phyloP scores from a whole-genome alignment of 768 basidiomycete genomes.

The Tubosaeta sp. region DNA sequence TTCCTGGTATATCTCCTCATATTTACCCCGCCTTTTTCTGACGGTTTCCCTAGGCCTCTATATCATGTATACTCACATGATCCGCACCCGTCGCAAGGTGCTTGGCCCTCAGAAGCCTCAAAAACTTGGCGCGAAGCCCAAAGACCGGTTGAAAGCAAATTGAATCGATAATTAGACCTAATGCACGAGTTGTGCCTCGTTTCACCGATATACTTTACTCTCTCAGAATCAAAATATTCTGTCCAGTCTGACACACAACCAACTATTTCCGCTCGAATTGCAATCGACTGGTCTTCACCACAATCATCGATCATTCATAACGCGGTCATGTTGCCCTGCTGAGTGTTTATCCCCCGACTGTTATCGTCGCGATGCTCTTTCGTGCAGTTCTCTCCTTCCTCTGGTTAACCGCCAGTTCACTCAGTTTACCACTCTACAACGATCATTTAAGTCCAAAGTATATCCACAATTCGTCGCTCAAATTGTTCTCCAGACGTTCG shows the following conservation, averaged over 20 bases:
- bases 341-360: neutral
- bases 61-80: constrained; percentile 58
- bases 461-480: too few relatives aligned
- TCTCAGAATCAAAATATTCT: constrained; percentile 2
- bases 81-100: constrained; percentile 51
- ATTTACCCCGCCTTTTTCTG: neutral
- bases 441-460: neutral
- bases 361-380: too few relatives aligned
- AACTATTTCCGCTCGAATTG: constrained; percentile 4
- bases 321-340: neutral
- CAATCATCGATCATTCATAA: constrained; percentile 10
- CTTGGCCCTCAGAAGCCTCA: constrained; percentile 36
- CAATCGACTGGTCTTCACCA: constrained; percentile 7
- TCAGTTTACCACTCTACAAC: constrained; percentile 13
- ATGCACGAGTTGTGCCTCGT: neutral
- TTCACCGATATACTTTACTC: constrained; percentile 20
- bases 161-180: constrained; percentile 1
- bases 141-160: constrained; percentile 23
- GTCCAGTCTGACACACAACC: too few relatives aligned
- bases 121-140: constrained; percentile 34
- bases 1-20: constrained; percentile 61
- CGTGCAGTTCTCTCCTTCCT: constrained; percentile 4
- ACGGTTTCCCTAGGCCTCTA: constrained; percentile 38
- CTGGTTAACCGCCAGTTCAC: neutral
- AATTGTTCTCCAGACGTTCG: neutral